phyloP scores from a whole-genome alignment of 2,329 filamentous ascomycete genomes.

The Acephala macrosclerotiorum region DNA sequence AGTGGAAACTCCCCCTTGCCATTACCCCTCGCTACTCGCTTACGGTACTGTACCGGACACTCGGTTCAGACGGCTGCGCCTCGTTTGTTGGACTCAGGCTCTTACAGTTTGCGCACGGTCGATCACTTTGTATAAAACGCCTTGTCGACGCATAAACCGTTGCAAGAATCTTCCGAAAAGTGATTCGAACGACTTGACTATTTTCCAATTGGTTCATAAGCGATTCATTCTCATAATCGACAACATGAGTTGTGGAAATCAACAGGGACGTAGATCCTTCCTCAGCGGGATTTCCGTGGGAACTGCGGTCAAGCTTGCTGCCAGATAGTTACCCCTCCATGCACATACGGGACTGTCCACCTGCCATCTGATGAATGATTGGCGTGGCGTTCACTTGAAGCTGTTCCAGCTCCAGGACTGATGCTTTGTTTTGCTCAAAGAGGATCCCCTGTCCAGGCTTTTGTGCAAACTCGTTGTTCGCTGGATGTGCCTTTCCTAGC shows the following conservation, averaged over 20 bases:
- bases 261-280: slow-evolving; percentile 4
- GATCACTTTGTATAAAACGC: slow-evolving; percentile 17
- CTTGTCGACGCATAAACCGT: slow-evolving; percentile 22
- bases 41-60: not conserved
- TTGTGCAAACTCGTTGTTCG: not conserved
- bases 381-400: slow-evolving; percentile 15
- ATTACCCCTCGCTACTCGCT: slow-evolving; percentile 10
- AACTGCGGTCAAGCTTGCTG: slow-evolving; percentile 13
- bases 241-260: not conserved
- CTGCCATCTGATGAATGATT: slow-evolving; percentile 20
- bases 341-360: slow-evolving; percentile 16
- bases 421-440: slow-evolving; percentile 8
- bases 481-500: not conserved
- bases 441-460: not conserved
- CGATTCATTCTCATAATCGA: slow-evolving; percentile 3
- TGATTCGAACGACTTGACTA: slow-evolving; percentile 7
- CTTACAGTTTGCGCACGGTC: slow-evolving; percentile 22
- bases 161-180: slow-evolving; percentile 27
- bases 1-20: slow-evolving; percentile 25
- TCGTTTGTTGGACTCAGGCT: slow-evolving; percentile 19
- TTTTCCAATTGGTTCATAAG: slow-evolving; percentile 6
- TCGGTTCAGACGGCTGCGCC: slow-evolving; percentile 14
- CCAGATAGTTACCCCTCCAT: slow-evolving; percentile 6
- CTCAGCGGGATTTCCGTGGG: slow-evolving; percentile 1
- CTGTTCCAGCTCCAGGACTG: not conserved